Evolutionary conservation across 257 asterid genomes (phyloP), one percentile per base, ranked within the genome.

Genomic region (Thymus quinquecostatus): DNA sequence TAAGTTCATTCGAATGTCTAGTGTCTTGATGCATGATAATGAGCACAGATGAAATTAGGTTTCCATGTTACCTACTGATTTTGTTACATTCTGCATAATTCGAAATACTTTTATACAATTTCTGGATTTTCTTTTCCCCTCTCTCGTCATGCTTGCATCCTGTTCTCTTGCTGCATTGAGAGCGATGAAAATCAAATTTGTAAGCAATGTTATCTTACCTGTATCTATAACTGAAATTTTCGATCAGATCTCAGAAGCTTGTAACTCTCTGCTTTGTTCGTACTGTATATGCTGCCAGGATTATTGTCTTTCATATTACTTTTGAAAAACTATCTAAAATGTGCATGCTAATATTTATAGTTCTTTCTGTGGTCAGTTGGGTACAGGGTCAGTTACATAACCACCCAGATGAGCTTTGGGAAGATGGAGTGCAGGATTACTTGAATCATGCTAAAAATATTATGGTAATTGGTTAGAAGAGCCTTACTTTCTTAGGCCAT

Each of bases 331-430:
- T 6, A 33, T 55, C 44, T 33, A 3, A 59, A 28, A 51, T 57
- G 66, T 58, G 73, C 8, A 9, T 53, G 75, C 80, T 79, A 50
- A 68, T 41, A 43, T 70, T 60, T 6, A 47, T 30, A 4, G 54
- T 49, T 68, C 47, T 70, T 68, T 44, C 30, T 14, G 66, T 83
- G 68, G 60, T 50, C 98, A 95, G 99, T 84, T 95, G 99, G 99
- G 83, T 95, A 70, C 96, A 88, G 82, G 69, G 77, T 30, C 99
- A 92, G 71, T 57, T 95, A 64, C 85, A 84, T 71, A 85, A 88
- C 82, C 96, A 95, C 75, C 98, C 99, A 36, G 98, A 95, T 75
- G 99, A 92, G 85, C 97, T 95, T 58, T 95, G 99, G 99, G 97
- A 88, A 77, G 99, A 92, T 64, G 99, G 98, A 73, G 79, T 81